Percentiles rank a stretch among this genome's conserved stretches.
Conservation (phyloP, 768 basidiomycete genomes). For the Russula sp. region DNA sequence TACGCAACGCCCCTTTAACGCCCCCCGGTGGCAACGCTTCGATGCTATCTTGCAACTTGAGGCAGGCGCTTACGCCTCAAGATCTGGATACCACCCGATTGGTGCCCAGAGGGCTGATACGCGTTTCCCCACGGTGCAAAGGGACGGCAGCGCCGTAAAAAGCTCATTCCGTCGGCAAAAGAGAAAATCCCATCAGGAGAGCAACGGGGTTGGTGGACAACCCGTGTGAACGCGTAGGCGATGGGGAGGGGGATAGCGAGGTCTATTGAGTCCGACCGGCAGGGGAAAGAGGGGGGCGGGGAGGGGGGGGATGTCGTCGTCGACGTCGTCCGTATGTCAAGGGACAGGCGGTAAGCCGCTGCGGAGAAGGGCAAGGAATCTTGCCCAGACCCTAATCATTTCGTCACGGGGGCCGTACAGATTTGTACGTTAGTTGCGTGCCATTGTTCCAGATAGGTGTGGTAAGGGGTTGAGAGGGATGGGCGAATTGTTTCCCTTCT, state of each 20-base stretch:
- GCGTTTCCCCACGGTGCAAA: constrained; percentile 13
- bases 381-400: neutral
- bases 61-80: constrained; percentile 17
- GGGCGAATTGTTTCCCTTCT: constrained; percentile 1
- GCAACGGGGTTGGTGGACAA: neutral
- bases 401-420: constrained; percentile 10
- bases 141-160: constrained; percentile 6
- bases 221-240: neutral
- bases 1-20: constrained; percentile 14
- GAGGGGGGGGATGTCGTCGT: neutral
- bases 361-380: constrained; percentile 13
- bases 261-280: too few species aligned
- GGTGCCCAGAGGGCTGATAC: constrained; percentile 19
- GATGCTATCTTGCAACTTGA: constrained; percentile 13
- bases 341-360: constrained; percentile 18
- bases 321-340: neutral
- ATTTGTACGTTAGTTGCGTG: neutral
- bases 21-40: constrained; percentile 14
- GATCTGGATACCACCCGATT: constrained; percentile 21
- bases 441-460: constrained; percentile 9
- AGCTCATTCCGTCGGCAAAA: constrained; percentile 9
- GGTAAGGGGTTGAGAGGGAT: neutral
- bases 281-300: neutral
- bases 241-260: too few species aligned
- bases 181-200: neutral